phyloP scores from a whole-genome alignment of 2,329 filamentous ascomycete species.

The Fusarium sp. region DNA sequence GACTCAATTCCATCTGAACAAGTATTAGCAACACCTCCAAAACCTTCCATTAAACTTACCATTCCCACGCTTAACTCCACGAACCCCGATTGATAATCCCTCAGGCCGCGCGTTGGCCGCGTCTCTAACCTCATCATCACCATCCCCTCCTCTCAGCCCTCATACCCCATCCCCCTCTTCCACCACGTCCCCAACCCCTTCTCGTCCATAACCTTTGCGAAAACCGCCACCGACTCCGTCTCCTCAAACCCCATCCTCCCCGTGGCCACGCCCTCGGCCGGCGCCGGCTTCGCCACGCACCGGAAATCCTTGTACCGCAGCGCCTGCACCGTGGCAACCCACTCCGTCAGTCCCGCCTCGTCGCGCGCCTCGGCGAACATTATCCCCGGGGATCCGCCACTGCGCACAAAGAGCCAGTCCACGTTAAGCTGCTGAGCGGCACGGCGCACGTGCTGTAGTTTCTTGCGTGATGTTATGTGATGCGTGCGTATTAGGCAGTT shows the following conservation, averaged over 20 bases:
- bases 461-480: constrained; percentile 85
- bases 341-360: constrained; percentile 68
- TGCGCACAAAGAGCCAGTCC: constrained; percentile 72
- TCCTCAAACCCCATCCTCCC: constrained; percentile 62
- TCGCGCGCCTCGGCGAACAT: constrained; percentile 79
- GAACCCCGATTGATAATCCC: neutral
- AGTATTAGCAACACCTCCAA: neutral
- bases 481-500: constrained; percentile 78
- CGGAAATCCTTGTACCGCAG: constrained; percentile 81
- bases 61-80: neutral
- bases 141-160: constrained; percentile 10
- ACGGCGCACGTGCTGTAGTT: constrained; percentile 71
- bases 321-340: constrained; percentile 74
- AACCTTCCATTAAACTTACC: neutral
- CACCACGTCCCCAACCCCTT: constrained; percentile 74
- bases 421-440: constrained; percentile 71
- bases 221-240: constrained; percentile 73
- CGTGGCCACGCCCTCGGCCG: constrained; percentile 4
- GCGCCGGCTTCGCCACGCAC: constrained; percentile 62
- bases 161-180: constrained; percentile 75
- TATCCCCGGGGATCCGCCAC: constrained; percentile 77
- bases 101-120: constrained; percentile 31
- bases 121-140: constrained; percentile 4
- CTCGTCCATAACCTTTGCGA: constrained; percentile 71
- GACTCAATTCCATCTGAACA: neutral